Evolutionary conservation across 2,329 filamentous ascomycete species (phyloP), one percentile per base, ranked within the genome.

Genomic region (Ophiocordyceps camponoti-leonardi): DNA sequence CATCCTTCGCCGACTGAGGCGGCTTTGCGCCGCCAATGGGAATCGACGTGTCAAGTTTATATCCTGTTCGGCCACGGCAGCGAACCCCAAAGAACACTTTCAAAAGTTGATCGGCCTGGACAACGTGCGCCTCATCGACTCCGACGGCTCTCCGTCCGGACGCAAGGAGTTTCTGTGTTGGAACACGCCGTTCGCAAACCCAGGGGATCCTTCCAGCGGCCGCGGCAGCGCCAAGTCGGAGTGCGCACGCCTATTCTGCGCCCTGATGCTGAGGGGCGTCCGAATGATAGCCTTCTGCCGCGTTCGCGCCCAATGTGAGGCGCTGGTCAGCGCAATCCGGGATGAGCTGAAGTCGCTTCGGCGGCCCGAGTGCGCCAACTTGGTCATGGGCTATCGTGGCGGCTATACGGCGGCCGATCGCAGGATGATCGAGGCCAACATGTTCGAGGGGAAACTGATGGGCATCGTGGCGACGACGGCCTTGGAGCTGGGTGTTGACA

Each of bases 151-250:
- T 0, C 92, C 92, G 0, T 86, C 86, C 6, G 64, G 90, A 0
- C 73, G 86, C 20, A 96, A 96, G 58, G 90, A 96, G 56, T 96
- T 96, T 47, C 58, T 98, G 7, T 96, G 88, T 61, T 98, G 92
- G 92, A 96, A 98, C 54, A 95, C 90, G 0, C 92, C 92, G 0
- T 94, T 79, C 61, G 93, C 87, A 59, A 90, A 95, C 53, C 86
- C 90, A 0, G 75, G 72, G 1, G 90, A 96, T 61, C 84, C 87
- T 10, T 78, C 83, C 0, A 94, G 86, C 54, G 90, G 92, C 1
- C 77, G 92, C 47, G 86, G 85, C 14, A 86, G 86, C 58, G 80
- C 81, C 4, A 78, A 93, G 59, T 73, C 77, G 5, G 90, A 98
- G 62, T 83, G 86, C n/a, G 86, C 92, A 1, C 79, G 84, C 41